Evolutionary conservation across 2,329 filamentous ascomycete genomes (phyloP).

Genomic region (Amylocarpus encephaloides): DNA sequence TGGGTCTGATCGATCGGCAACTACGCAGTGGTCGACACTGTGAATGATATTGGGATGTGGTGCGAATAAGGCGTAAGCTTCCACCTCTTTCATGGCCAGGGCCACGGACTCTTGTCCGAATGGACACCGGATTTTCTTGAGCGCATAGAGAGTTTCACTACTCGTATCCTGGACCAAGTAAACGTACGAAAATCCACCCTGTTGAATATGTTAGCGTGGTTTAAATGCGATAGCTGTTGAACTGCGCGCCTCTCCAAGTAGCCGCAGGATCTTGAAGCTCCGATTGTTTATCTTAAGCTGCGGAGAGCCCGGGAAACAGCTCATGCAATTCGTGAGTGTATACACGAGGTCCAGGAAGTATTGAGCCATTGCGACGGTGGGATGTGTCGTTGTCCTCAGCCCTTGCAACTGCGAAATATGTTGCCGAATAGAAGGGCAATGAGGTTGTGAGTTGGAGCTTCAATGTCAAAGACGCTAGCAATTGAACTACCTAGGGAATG

Average conservation of each 20-base stretch:
- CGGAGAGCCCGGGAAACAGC: conserved; percentile 90
- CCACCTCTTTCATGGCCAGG: conserved; percentile 92
- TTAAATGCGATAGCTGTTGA: not conserved
- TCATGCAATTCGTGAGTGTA: conserved; percentile 89
- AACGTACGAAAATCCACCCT: conserved; percentile 98
- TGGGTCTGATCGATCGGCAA: conserved; percentile 61
- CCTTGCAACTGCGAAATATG: not conserved
- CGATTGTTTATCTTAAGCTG: conserved; percentile 92
- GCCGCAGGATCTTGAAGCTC: conserved; percentile 89
- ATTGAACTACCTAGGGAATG: too few relatives aligned
- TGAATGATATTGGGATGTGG: conserved; percentile 81
- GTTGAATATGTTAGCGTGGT: conserved; percentile 12
- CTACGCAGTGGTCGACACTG: conserved; percentile 74
- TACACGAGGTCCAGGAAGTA: conserved; percentile 84
- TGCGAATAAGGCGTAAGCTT: conserved; percentile 87
- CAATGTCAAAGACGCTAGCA: not conserved
- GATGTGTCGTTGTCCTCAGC: conserved; percentile 9
- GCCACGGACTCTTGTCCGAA: conserved; percentile 95
- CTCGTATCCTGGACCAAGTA: conserved; percentile 93
- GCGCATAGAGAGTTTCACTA: conserved; percentile 77
- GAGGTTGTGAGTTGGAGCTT: not conserved
- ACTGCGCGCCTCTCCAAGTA: conserved; percentile 74
- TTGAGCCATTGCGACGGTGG: conserved; percentile 57
- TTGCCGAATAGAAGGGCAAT: not conserved
- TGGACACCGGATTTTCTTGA: conserved; percentile 98